These are phyloP conservation scores for Prunus fruticosa DNA, from an alignment of 306 rosid genomes.

Conservation along the genomic window DNA sequence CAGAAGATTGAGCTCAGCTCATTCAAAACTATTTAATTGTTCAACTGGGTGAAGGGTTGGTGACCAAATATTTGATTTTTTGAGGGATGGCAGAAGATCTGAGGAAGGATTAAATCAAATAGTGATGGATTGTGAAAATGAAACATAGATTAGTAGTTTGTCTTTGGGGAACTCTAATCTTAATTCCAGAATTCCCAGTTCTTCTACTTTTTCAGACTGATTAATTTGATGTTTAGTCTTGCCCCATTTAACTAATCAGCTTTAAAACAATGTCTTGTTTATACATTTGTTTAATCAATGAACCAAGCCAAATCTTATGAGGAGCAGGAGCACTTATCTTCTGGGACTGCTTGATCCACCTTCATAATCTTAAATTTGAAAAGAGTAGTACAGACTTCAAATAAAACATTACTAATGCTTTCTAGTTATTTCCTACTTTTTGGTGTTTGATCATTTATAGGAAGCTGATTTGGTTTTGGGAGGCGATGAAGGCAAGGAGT, in stretches of 20 bases:
- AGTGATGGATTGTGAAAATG: background rate
- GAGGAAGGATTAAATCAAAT: background rate
- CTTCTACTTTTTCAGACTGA: background rate
- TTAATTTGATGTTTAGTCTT: no score
- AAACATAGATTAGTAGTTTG: background rate
- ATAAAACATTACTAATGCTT: background rate
- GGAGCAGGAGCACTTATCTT: background rate
- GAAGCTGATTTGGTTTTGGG: conserved; percentile 96
- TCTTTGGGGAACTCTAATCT: background rate
- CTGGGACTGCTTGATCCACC: background rate
- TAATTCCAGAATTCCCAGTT: background rate
- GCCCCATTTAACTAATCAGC: background rate
- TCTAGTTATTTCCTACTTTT: background rate
- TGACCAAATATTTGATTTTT: background rate
- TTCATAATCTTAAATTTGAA: background rate
- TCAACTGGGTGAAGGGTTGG: background rate
- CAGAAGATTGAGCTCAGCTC: background rate
- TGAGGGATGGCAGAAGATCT: background rate
- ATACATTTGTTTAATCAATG: no score
- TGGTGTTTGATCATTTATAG: conserved; percentile 34
- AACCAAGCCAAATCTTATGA: no score
- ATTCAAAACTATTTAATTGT: background rate
- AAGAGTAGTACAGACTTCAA: background rate
- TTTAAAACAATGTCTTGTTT: background rate
- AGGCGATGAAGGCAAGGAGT: conserved; percentile 96